These are phyloP conservation scores for Chlorella ohadii DNA, from an alignment of 139 green algal genomes.

Conservation along the genomic window DNA sequence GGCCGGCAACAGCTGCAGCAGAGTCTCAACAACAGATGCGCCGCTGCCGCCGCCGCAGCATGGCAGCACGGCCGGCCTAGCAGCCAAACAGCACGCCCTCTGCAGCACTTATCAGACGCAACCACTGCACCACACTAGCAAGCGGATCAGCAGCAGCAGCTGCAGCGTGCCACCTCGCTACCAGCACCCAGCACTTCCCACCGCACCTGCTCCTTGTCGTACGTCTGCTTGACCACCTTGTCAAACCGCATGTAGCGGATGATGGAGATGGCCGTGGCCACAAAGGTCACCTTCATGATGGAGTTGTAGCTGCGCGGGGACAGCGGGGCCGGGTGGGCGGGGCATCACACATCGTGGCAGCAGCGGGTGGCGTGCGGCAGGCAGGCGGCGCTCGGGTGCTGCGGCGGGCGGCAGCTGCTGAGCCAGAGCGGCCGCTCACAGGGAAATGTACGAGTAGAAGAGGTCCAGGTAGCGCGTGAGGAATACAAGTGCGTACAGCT, in stretches of 20 bases:
- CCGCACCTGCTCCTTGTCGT: constrained; percentile 86
- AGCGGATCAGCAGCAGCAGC: not conserved
- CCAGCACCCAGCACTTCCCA: no score
- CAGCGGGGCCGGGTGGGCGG: no score
- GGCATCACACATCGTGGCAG: not conserved
- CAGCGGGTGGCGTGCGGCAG: not conserved
- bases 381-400: not conserved
- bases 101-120: not conserved
- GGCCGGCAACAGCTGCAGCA: no score
- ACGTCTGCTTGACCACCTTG: constrained; percentile 89
- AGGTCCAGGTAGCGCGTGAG: constrained; percentile 96
- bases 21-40: no score
- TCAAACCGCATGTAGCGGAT: constrained; percentile 95
- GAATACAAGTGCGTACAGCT: constrained; percentile 98
- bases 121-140: not conserved
- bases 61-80: no score
- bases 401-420: not conserved
- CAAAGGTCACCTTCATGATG: constrained; percentile 98
- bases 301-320: constrained; percentile 93
- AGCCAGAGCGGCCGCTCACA: constrained; percentile 62
- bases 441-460: constrained; percentile 91
- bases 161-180: no score
- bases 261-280: constrained; percentile 84
- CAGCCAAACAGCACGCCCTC: no score
- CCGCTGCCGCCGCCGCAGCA: no score